A percentile compares a stretch with the other conserved stretches of the same genome.
These are phyloP conservation scores for Ogataea siamensis DNA, from an alignment of 805 yeast species.

Conservation along the genomic window DNA sequence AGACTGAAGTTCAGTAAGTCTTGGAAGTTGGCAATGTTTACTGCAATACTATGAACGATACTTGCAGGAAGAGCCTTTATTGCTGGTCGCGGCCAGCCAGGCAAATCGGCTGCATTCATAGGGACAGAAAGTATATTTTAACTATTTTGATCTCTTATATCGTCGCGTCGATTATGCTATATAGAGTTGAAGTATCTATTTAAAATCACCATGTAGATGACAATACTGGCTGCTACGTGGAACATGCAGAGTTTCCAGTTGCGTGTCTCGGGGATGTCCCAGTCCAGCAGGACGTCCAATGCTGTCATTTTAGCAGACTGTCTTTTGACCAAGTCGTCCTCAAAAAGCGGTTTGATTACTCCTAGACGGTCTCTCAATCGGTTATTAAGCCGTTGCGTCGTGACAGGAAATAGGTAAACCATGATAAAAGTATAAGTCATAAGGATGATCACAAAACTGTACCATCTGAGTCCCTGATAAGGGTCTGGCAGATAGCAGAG, in stretches of 20 bases:
- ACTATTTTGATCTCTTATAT: constrained; percentile 1
- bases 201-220: constrained; percentile 12
- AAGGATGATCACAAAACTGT: constrained; percentile 12
- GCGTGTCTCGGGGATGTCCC: constrained; percentile 21
- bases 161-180: constrained; percentile 18
- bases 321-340: constrained; percentile 8
- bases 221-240: constrained; percentile 11
- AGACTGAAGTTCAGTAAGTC: constrained; percentile 31
- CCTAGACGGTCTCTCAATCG: constrained; percentile 5
- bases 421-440: constrained; percentile 22
- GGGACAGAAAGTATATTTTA: constrained; percentile 1
- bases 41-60: constrained; percentile 22
- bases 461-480: constrained; percentile 23
- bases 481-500: constrained; percentile 34
- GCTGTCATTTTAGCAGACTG: constrained; percentile 6
- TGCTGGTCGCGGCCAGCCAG: constrained; percentile 8
- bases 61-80: constrained; percentile 15
- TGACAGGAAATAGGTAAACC: constrained; percentile 17
- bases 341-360: constrained; percentile 7
- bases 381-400: constrained; percentile 11
- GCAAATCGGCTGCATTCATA: constrained; percentile 3
- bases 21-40: constrained; percentile 22
- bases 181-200: constrained; percentile 21
- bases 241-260: constrained; percentile 14
- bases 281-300: constrained; percentile 17